A percentile compares a stretch with the other conserved stretches of the same genome.
Evolutionary conservation across 2,329 filamentous ascomycete genomes (phyloP).

Genomic region (Sphaerostilbella broomeana): DNA sequence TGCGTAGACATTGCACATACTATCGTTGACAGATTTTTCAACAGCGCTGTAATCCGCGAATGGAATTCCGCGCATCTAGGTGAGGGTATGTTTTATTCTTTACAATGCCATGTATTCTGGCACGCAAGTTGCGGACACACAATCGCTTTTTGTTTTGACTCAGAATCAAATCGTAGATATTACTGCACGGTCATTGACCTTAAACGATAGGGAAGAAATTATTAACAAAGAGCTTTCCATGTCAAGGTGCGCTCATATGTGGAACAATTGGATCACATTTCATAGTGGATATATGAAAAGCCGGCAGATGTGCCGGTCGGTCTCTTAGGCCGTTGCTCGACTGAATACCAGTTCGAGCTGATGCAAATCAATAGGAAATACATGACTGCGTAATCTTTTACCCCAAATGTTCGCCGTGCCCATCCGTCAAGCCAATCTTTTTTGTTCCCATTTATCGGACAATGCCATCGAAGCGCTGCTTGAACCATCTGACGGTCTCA

Average conservation of each 20-base stretch:
- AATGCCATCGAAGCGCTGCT: constrained; percentile 90
- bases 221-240: not conserved
- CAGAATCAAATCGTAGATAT: too few species aligned
- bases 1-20: too few species aligned
- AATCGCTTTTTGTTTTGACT: too few species aligned
- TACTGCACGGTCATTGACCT: too few species aligned
- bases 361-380: constrained; percentile 39
- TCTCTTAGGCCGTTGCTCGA: constrained; percentile 65
- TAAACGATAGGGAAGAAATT: not conserved
- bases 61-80: too few species aligned
- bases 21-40: too few species aligned
- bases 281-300: constrained; percentile 39
- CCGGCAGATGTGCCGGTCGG: constrained; percentile 64
- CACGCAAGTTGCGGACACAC: too few species aligned
- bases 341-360: constrained; percentile 49
- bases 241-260: not conserved
- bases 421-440: constrained; percentile 31
- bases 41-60: too few species aligned
- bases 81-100: too few species aligned
- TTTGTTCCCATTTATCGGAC: constrained; percentile 70
- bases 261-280: constrained; percentile 28
- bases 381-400: constrained; percentile 30
- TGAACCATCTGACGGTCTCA: constrained; percentile 97
- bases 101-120: too few species aligned
- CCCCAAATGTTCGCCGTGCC: constrained; percentile 35